phyloP scores from a whole-genome alignment of 164 flowering plant genomes.

The Hamamelis virginiana region DNA sequence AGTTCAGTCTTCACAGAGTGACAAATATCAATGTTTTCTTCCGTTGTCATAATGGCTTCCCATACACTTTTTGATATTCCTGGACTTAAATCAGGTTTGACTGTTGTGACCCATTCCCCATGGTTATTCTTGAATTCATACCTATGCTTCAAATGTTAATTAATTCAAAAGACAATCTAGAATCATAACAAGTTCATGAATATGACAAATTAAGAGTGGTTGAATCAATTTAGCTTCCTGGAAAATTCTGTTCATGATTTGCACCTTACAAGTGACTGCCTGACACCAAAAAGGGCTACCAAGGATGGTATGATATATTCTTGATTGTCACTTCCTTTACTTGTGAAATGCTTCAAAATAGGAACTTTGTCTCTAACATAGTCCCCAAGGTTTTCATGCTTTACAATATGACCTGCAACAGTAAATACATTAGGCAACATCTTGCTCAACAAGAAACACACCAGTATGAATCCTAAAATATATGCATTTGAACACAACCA shows the following conservation, averaged over 20 bases:
- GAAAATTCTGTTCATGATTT: too few relatives aligned
- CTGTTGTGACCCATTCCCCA: constrained; percentile 68
- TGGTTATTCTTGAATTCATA: constrained; percentile 82
- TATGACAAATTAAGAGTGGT: background rate
- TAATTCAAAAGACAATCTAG: background rate
- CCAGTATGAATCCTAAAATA: too few relatives aligned
- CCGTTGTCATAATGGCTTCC: constrained; percentile 60
- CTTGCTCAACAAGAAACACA: background rate
- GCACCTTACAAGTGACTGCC: constrained; percentile 55
- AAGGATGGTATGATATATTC: constrained; percentile 56
- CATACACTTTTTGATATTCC: constrained; percentile 66
- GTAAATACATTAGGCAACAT: background rate
- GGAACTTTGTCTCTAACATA: constrained; percentile 60
- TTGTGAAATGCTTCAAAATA: constrained; percentile 55
- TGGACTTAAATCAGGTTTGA: constrained; percentile 72
- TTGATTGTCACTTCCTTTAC: constrained; percentile 21
- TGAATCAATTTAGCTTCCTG: background rate
- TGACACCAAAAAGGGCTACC: constrained; percentile 65
- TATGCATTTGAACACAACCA: too few relatives aligned
- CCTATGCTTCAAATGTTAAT: constrained; percentile 37
- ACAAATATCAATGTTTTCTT: constrained; percentile 45
- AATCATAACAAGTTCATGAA: background rate
- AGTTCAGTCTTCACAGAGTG: constrained; percentile 47
- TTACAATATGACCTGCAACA: constrained; percentile 46
- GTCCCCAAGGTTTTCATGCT: constrained; percentile 50